Evolutionary conservation across 192 early-diverging fungal species (phyloP).

Genomic region (Coemansia sp.): DNA sequence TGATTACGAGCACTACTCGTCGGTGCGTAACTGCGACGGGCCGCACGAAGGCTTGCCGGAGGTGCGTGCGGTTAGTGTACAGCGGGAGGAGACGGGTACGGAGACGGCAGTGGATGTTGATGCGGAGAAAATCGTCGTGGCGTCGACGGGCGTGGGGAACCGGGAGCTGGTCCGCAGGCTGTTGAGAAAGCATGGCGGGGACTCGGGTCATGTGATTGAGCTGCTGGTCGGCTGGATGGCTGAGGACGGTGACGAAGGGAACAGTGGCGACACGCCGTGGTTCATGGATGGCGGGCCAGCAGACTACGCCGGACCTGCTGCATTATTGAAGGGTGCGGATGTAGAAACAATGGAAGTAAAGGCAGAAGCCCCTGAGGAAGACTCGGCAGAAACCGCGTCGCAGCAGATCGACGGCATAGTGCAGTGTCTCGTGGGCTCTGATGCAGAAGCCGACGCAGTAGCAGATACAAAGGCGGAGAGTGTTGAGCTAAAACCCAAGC

Average conservation of each 20-base stretch:
- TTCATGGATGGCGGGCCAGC: slow-evolving; percentile 23
- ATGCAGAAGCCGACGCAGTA: too few relatives aligned
- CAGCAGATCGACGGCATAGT: too few relatives aligned
- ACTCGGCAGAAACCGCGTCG: too few relatives aligned
- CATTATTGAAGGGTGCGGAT: too few relatives aligned
- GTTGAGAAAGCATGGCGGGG: slow-evolving; percentile 42
- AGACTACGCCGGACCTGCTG: slow-evolving; percentile 27
- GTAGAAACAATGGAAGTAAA: background rate
- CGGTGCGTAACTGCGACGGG: slow-evolving; percentile 63
- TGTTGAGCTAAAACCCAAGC: too few relatives aligned
- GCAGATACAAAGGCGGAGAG: too few relatives aligned
- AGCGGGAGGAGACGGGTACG: too few relatives aligned
- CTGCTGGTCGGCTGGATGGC: slow-evolving; percentile 50
- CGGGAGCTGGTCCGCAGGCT: slow-evolving; percentile 51
- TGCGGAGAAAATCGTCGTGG: slow-evolving; percentile 58
- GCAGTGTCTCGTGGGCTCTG: too few relatives aligned
- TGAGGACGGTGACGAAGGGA: background rate
- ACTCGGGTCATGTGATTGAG: slow-evolving; percentile 58
- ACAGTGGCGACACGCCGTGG: slow-evolving; percentile 6
- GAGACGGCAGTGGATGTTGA: too few relatives aligned
- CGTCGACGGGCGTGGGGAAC: slow-evolving; percentile 54
- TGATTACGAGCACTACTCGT: slow-evolving; percentile 76
- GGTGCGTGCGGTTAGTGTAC: too few relatives aligned
- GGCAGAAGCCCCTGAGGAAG: too few relatives aligned
- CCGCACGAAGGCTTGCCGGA: slow-evolving; percentile 62